phyloP scores from a whole-genome alignment of 257 asterid species.

The Gentiana dahurica region DNA sequence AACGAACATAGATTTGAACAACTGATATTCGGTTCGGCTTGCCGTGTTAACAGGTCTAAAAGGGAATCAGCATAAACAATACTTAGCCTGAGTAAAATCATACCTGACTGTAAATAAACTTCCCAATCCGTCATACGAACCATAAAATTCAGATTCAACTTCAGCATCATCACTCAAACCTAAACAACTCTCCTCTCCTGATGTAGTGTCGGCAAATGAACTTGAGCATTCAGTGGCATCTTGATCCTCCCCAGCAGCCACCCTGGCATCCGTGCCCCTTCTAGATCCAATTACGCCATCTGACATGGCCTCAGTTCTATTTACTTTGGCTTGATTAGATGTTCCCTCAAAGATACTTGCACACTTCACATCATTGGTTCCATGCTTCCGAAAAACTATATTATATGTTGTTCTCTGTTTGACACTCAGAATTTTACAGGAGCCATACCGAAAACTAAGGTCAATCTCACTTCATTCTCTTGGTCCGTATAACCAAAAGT shows the following conservation, averaged over 20 bases:
- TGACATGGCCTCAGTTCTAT: slow-evolving; percentile 22
- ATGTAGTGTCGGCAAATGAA: too few species aligned
- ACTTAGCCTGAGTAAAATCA: slow-evolving; percentile 1
- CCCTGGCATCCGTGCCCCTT: slow-evolving; percentile 6
- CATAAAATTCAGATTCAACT: too few species aligned
- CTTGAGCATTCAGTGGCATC: too few species aligned
- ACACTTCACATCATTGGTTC: slow-evolving; percentile 9
- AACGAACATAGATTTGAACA: too few species aligned
- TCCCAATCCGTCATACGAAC: slow-evolving; percentile 3
- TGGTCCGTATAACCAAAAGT: too few species aligned
- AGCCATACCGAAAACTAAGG: background rate
- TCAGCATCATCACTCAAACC: slow-evolving; percentile 5
- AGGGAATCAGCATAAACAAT: too few species aligned
- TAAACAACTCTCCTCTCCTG: too few species aligned
- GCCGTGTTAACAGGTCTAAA: too few species aligned
- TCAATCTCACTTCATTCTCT: too few species aligned
- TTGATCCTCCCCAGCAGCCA: slow-evolving; percentile 4
- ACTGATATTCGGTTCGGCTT: too few species aligned
- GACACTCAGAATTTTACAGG: slow-evolving; percentile 8
- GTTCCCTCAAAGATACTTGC: slow-evolving; percentile 8
- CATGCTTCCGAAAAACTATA: background rate
- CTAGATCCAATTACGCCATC: slow-evolving; percentile 7
- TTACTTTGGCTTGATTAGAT: slow-evolving; percentile 17
- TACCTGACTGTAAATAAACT: slow-evolving; percentile 68
- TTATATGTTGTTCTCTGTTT: background rate